Evolutionary conservation across 2,329 filamentous ascomycete genomes (phyloP).

Genomic region (Curvularia verruculosa): DNA sequence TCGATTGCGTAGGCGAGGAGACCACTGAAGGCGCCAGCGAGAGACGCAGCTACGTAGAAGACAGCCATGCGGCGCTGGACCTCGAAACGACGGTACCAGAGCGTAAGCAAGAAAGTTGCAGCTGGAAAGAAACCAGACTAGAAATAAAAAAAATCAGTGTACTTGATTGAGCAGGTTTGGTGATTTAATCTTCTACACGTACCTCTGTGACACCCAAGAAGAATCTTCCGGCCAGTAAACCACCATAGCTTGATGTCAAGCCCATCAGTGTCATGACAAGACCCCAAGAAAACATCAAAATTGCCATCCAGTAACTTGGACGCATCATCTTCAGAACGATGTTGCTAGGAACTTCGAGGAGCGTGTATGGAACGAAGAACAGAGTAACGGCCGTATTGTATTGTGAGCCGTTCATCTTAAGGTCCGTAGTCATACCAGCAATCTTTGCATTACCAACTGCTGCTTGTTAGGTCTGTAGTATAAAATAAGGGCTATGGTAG

Average conservation of each 20-base stretch:
- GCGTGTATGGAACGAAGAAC: slow-evolving; percentile 51
- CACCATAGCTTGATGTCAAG: slow-evolving; percentile 54
- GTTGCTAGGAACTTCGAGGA: slow-evolving; percentile 49
- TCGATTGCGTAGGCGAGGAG: slow-evolving; percentile 45
- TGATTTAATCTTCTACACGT: slow-evolving; percentile 4
- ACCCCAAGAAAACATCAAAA: slow-evolving; percentile 51
- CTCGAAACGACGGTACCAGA: slow-evolving; percentile 47
- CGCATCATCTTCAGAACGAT: slow-evolving; percentile 52
- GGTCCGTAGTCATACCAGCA: slow-evolving; percentile 48
- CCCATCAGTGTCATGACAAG: slow-evolving; percentile 53
- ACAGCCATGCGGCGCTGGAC: slow-evolving; percentile 45
- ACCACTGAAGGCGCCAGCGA: slow-evolving; percentile 46
- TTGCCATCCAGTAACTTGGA: slow-evolving; percentile 50
- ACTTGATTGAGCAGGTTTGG: background rate
- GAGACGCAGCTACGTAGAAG: slow-evolving; percentile 43
- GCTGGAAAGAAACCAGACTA: slow-evolving; percentile 67
- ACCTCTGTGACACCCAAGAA: slow-evolving; percentile 50
- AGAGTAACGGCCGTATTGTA: slow-evolving; percentile 51
- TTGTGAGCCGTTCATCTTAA: slow-evolving; percentile 46
- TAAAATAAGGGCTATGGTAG: too few species aligned
- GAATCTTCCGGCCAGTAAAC: slow-evolving; percentile 57
- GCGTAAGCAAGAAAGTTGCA: slow-evolving; percentile 56
- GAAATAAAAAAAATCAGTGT: slow-evolving; percentile 14
- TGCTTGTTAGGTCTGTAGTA: slow-evolving; percentile 10
- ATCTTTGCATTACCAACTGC: slow-evolving; percentile 52